phyloP scores from a whole-genome alignment of 108 stramenopile species.

The Aureococcus anophagefferens region DNA sequence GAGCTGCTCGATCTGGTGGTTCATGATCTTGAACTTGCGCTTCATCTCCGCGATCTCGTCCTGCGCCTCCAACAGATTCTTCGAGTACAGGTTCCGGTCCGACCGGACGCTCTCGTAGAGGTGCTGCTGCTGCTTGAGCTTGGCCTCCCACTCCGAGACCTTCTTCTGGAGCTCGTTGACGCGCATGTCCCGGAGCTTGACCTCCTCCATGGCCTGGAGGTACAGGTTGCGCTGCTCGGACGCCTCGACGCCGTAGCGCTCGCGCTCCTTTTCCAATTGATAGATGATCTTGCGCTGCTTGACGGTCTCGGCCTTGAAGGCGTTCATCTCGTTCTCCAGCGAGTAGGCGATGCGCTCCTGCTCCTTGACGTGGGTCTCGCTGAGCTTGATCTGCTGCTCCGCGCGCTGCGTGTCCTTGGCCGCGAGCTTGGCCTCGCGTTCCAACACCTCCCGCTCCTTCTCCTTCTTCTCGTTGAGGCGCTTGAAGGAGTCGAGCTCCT shows the following conservation, averaged over 20 bases:
- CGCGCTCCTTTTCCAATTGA: constrained; percentile 62
- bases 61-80: constrained; percentile 52
- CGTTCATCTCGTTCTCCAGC: constrained; percentile 49
- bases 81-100: constrained; percentile 56
- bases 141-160: constrained; percentile 41
- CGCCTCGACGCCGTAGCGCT: constrained; percentile 54
- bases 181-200: constrained; percentile 50
- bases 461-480: constrained; percentile 25
- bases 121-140: constrained; percentile 63
- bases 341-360: constrained; percentile 46
- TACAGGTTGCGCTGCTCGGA: constrained; percentile 39
- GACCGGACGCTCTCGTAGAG: constrained; percentile 53
- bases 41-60: constrained; percentile 64
- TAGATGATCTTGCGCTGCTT: constrained; percentile 41
- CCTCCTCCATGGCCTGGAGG: constrained; percentile 43
- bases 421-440: constrained; percentile 36
- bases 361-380: constrained; percentile 40
- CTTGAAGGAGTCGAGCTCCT: constrained; percentile 34
- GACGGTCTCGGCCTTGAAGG: constrained; percentile 33
- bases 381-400: constrained; percentile 44
- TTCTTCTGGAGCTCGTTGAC: constrained; percentile 40
- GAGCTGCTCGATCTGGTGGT: constrained; percentile 60
- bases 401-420: constrained; percentile 27
- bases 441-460: constrained; percentile 37
- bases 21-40: constrained; percentile 57